These are phyloP conservation scores for Cyberlindnera mycetangii DNA, from an alignment of 805 yeast species.

Conservation along the genomic window DNA sequence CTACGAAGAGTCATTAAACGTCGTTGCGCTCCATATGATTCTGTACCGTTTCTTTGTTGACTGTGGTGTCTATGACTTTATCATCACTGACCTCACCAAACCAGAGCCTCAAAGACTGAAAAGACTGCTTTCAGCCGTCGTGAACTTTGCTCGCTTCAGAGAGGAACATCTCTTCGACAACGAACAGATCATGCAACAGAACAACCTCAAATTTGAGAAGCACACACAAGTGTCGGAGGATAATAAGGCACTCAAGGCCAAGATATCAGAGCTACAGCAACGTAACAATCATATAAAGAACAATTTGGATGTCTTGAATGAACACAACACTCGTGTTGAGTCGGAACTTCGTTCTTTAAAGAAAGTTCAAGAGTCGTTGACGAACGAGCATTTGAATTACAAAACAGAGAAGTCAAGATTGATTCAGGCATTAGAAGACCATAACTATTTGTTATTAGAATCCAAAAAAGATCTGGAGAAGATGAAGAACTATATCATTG, in stretches of 20 bases:
- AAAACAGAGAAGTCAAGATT: constrained; percentile 59
- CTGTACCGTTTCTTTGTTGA: constrained; percentile 60
- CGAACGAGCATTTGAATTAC: constrained; percentile 60
- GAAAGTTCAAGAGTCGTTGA: constrained; percentile 57
- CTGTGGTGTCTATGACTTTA: constrained; percentile 78
- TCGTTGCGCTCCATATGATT: constrained; percentile 56
- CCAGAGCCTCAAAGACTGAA: constrained; percentile 71
- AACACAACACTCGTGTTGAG: constrained; percentile 56
- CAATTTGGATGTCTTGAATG: constrained; percentile 41
- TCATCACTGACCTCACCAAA: constrained; percentile 65
- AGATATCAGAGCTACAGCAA: constrained; percentile 34
- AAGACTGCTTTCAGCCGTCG: constrained; percentile 74
- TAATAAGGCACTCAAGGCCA: constrained; percentile 35
- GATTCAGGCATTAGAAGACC: constrained; percentile 57
- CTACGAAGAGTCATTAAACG: constrained; percentile 39
- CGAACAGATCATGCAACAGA: constrained; percentile 54
- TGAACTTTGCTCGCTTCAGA: constrained; percentile 81
- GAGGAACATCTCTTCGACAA: constrained; percentile 73
- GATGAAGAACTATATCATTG: constrained; percentile 55
- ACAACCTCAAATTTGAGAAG: constrained; percentile 48
- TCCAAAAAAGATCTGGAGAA: constrained; percentile 56
- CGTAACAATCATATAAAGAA: constrained; percentile 26
- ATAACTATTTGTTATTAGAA: constrained; percentile 54
- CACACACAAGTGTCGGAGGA: constrained; percentile 42
- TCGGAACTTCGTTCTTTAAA: constrained; percentile 58